A percentile compares a stretch with the other conserved stretches of the same genome.
phyloP scores from a whole-genome alignment of 2,329 filamentous ascomycete species.

The Aspergillus brunneoviolaceus region DNA sequence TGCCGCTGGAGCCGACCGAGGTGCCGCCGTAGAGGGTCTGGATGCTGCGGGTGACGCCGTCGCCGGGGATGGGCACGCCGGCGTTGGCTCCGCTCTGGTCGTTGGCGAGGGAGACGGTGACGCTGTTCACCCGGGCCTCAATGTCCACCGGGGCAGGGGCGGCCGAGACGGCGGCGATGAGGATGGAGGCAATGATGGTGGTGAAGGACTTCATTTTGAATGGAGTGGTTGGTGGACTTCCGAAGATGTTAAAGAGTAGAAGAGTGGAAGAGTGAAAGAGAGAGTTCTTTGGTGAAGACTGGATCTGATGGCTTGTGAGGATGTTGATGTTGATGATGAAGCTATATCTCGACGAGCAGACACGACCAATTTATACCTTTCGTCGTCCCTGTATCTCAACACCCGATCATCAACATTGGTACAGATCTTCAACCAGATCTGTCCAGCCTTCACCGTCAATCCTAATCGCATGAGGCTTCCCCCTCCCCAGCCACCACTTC shows the following conservation, averaged over 20 bases:
- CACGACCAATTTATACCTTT: background rate
- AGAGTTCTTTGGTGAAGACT: background rate
- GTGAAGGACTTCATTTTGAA: constrained; percentile 24
- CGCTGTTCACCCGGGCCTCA: constrained; percentile 9
- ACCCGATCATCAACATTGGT: background rate
- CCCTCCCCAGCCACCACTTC: background rate
- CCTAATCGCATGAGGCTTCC: background rate
- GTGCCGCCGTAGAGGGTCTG: constrained; percentile 24
- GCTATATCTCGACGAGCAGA: background rate
- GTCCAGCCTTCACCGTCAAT: background rate
- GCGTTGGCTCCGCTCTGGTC: constrained; percentile 27
- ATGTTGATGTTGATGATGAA: background rate
- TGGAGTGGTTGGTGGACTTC: background rate
- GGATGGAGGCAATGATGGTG: constrained; percentile 19
- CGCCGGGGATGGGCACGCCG: constrained; percentile 19
- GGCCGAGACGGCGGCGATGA: constrained; percentile 19
- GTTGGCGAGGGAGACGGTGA: constrained; percentile 27
- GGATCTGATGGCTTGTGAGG: background rate
- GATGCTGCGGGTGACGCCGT: constrained; percentile 22
- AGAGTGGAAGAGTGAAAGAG: background rate
- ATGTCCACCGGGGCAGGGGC: constrained; percentile 7
- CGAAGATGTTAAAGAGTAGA: background rate
- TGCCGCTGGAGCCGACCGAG: constrained; percentile 19
- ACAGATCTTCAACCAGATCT: background rate
- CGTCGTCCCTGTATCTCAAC: background rate